These are phyloP conservation scores for Tetracladium setigerum DNA, from an alignment of 495 filamentous ascomycete species.

Conservation along the genomic window DNA sequence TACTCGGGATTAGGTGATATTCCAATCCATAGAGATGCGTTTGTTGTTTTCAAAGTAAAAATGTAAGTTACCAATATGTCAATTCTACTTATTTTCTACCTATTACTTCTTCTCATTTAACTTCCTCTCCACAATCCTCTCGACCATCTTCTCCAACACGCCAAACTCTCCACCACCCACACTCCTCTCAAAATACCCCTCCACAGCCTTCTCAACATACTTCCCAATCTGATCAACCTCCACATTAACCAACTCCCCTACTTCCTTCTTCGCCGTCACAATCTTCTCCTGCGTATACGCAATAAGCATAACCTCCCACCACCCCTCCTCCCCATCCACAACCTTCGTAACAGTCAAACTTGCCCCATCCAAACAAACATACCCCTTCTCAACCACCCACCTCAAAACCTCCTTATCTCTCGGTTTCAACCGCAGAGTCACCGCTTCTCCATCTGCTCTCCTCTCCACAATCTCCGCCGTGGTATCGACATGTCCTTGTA, in stretches of 20 bases:
- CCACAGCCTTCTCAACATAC: slow-evolving; percentile 94
- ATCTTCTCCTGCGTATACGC: slow-evolving; percentile 95
- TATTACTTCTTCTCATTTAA: no score
- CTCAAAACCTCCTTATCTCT: slow-evolving; percentile 55
- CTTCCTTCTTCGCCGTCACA: slow-evolving; percentile 70
- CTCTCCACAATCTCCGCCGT: slow-evolving; percentile 62
- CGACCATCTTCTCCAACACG: slow-evolving; percentile 79
- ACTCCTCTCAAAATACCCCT: slow-evolving; percentile 52
- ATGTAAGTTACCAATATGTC: no score
- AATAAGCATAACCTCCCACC: slow-evolving; percentile 98
- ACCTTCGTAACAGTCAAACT: slow-evolving; percentile 89
- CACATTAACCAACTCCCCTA: slow-evolving; percentile 86
- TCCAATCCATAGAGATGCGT: no score
- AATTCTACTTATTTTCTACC: no score
- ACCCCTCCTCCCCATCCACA: slow-evolving; percentile 70
- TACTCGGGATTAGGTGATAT: no score
- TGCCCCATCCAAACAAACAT: slow-evolving; percentile 91
- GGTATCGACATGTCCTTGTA: slow-evolving; percentile 93
- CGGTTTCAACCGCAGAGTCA: slow-evolving; percentile 78
- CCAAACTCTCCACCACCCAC: slow-evolving; percentile 45
- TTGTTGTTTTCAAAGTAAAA: no score
- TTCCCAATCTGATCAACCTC: slow-evolving; percentile 99
- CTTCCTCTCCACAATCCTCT: slow-evolving; percentile 55
- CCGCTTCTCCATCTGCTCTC: slow-evolving; percentile 75
- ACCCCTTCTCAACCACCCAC: slow-evolving; percentile 96